Conservation (phyloP, 176 grass and related monocot genomes). For the Aegilops longissima region DNA sequence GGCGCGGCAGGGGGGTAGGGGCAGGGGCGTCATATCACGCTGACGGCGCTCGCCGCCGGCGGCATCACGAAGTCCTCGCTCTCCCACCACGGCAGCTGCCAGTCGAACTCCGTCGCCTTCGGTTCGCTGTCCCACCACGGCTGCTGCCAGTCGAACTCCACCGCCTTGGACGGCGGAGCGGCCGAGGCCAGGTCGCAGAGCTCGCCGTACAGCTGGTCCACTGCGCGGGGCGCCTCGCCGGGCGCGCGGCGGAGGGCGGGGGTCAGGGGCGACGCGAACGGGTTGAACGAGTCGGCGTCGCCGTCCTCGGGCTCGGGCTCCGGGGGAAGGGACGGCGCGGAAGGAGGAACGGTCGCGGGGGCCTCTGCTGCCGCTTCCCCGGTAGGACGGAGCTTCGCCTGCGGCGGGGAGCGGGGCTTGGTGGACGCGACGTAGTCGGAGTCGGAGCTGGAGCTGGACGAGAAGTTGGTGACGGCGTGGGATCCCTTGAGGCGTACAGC, state of each 20-base stretch:
- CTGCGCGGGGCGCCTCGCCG: neutral
- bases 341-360: neutral
- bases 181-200: neutral
- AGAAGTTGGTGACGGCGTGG: slow-evolving; percentile 48
- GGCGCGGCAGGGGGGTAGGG: neutral
- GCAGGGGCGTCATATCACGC: slow-evolving; percentile 35
- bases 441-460: neutral
- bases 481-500: slow-evolving; percentile 53
- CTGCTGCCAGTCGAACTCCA: slow-evolving; percentile 51
- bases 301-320: neutral
- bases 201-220: slow-evolving; percentile 55
- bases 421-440: neutral
- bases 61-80: slow-evolving; percentile 45
- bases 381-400: neutral
- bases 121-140: slow-evolving; percentile 39
- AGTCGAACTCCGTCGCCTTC: slow-evolving; percentile 42
- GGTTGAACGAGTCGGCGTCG: neutral
- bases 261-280: slow-evolving; percentile 30
- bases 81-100: slow-evolving; percentile 45
- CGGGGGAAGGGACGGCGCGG: neutral
- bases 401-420: neutral
- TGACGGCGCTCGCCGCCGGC: slow-evolving; percentile 33
- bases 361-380: neutral
- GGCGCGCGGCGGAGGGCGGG: slow-evolving; percentile 35
- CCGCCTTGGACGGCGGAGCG: neutral